A percentile compares a stretch with the other conserved stretches of the same genome.
Conservation (phyloP, 345 rosid genomes). For the Eucalyptus sp. region DNA sequence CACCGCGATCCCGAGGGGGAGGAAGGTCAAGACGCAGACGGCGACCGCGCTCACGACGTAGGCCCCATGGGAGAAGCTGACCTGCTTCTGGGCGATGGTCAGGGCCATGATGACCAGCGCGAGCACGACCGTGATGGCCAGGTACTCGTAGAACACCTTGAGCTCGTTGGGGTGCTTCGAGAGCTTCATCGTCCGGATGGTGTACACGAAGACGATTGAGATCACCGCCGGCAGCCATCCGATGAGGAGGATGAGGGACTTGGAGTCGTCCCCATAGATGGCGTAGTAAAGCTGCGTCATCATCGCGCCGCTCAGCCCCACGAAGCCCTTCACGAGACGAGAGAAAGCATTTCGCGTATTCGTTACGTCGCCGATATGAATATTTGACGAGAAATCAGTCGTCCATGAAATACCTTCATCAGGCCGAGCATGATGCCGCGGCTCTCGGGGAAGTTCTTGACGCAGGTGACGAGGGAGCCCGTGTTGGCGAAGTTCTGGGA, state of each 20-base stretch:
- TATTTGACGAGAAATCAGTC: neutral
- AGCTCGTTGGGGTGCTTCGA: neutral
- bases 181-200: neutral
- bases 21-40: neutral
- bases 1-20: neutral
- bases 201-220: neutral
- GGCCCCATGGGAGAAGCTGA: neutral
- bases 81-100: neutral
- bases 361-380: neutral
- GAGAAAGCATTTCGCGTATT: neutral
- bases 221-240: conserved; percentile 11
- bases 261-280: neutral
- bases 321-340: neutral
- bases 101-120: neutral
- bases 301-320: conserved; percentile 8
- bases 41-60: neutral
- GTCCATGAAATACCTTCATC: neutral
- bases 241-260: conserved; percentile 1
- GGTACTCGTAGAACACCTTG: conserved; percentile 1
- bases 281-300: conserved; percentile 3
- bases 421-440: conserved; percentile 6
- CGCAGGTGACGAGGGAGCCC: conserved; percentile 1
- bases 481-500: conserved; percentile 4
- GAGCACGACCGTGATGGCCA: neutral
- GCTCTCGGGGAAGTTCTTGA: conserved; percentile 6